Conservation (phyloP, 2,329 filamentous ascomycete genomes). For the Botrytis deweyae region DNA sequence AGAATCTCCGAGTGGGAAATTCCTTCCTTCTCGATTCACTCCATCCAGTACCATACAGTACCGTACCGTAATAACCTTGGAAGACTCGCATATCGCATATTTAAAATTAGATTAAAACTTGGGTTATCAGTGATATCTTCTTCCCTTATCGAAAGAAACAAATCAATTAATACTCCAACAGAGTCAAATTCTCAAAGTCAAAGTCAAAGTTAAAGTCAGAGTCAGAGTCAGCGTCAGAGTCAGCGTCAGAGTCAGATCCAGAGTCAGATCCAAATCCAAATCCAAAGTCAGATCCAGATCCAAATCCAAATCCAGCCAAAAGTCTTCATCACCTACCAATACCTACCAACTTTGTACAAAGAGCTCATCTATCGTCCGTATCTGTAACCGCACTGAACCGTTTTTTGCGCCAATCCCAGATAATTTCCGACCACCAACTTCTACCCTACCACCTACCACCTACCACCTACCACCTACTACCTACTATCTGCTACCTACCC, state of each 20-base stretch:
- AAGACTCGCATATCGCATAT: background rate
- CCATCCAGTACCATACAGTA: background rate
- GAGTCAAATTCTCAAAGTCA: background rate
- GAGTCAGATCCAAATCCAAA: background rate
- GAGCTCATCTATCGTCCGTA: background rate
- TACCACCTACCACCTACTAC: too few species aligned
- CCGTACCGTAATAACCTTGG: background rate
- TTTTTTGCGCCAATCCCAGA: constrained; percentile 10
- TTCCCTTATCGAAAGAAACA: background rate
- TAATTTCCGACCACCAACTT: constrained; percentile 18
- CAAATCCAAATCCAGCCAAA: background rate
- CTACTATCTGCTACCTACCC: background rate
- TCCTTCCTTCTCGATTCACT: background rate
- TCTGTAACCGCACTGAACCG: constrained; percentile 10
- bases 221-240: too few species aligned
- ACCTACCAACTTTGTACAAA: background rate
- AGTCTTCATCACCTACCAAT: background rate
- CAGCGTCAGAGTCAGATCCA: background rate
- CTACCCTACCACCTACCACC: background rate
- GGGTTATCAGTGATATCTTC: background rate
- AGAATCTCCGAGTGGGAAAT: background rate
- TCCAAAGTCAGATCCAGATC: background rate
- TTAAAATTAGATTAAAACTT: background rate
- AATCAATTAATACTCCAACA: background rate
- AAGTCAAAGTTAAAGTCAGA: background rate